Conservation (phyloP, 1,139 yeast genomes). For the Yamadazyma atlantica region DNA sequence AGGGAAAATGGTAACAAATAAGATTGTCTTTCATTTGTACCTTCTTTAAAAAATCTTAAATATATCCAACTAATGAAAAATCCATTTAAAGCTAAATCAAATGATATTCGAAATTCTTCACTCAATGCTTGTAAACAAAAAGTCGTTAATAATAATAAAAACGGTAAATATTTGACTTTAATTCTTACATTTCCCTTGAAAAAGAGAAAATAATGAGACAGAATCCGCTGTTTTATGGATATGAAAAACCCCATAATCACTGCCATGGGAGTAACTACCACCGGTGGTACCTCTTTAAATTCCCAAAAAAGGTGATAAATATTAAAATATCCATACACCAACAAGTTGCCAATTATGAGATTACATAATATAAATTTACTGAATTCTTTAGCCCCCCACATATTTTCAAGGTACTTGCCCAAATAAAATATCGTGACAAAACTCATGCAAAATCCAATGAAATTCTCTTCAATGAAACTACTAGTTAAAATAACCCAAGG, state of each 20-base stretch:
- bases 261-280: slow-evolving; percentile 37
- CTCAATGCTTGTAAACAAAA: slow-evolving; percentile 22
- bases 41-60: slow-evolving; percentile 39
- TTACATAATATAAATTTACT: slow-evolving; percentile 27
- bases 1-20: slow-evolving; percentile 38
- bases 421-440: slow-evolving; percentile 31
- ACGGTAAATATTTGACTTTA: slow-evolving; percentile 40
- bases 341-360: slow-evolving; percentile 31
- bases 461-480: slow-evolving; percentile 35
- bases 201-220: slow-evolving; percentile 42
- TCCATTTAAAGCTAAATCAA: slow-evolving; percentile 26
- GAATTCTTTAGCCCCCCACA: slow-evolving; percentile 39
- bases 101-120: slow-evolving; percentile 31
- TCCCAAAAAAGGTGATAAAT: slow-evolving; percentile 22
- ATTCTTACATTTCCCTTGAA: slow-evolving; percentile 40
- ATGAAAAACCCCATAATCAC: slow-evolving; percentile 41
- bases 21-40: slow-evolving; percentile 44
- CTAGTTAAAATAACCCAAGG: slow-evolving; percentile 43
- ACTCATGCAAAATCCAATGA: slow-evolving; percentile 28
- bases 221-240: slow-evolving; percentile 45
- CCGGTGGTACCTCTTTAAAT: slow-evolving; percentile 39
- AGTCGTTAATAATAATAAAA: slow-evolving; percentile 22
- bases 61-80: slow-evolving; percentile 42
- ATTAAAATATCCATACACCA: slow-evolving; percentile 34
- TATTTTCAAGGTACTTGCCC: slow-evolving; percentile 38